Base-by-base conservation (phyloP, 2,329 filamentous ascomycete species). In the Grosmannia clavigera region DNA sequence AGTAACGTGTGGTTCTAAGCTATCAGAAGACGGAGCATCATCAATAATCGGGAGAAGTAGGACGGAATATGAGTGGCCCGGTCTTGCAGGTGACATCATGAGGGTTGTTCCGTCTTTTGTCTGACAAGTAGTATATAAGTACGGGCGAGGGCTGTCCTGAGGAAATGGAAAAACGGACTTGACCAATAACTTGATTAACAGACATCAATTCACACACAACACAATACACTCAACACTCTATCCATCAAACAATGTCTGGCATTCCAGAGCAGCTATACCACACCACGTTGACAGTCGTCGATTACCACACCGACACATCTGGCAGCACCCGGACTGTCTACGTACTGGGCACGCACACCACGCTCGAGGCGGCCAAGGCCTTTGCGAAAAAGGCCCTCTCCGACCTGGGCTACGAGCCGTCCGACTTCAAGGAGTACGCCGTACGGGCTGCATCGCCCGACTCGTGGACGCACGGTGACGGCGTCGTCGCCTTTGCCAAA, bases 301-400 rank as follows among this genome's bases (percentile, higher is more conserved):
- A 68, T 35, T 71, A 67, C 61, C 71, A 74, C 63, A 65, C 64
- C 11, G 64, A 70, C 58, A 65, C 68, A 1, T 68, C 65, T 0
- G 68, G 67, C 25, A 66, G 65, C n/a, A 68, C 63, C 14, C 68
- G 66, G 19, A 66, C 65, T 3, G 67, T 69, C 52, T 72, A 71
- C 63, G 69, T 75, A 19, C 71, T 76, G 1, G 72, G 69, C 57
- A 76, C 74, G 0, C 73, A 71, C 60, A 70, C 69, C 4, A 67
- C 67, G 19, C 64, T 75, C 5, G 55, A 65, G 3, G 68, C 71
- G 0, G 74, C 75, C 16, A 75, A 76, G 61, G 59, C 61, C 2
- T 75, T 71, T 40, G 69, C 74, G 19, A 60, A 61, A 38, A 61
- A 62, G 5, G 69, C 70, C 0, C 66, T 78, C 0, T 54, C 66